These are phyloP conservation scores for Gaultheria prostrata DNA, from an alignment of 148 eudicot species.

Conservation along the genomic window DNA sequence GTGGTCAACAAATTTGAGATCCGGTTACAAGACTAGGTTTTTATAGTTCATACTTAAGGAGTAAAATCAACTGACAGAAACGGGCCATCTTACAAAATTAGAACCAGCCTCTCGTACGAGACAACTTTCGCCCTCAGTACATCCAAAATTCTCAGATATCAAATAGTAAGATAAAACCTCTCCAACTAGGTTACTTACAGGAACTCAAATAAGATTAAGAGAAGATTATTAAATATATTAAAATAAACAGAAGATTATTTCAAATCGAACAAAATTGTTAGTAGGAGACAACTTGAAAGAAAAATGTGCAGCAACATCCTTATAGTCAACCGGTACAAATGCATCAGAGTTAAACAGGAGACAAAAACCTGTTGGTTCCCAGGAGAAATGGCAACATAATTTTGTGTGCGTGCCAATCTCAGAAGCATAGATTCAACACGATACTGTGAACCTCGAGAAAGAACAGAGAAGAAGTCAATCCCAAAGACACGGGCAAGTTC, in stretches of 20 bases:
- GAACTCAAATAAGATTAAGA: not conserved
- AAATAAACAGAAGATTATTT: not conserved
- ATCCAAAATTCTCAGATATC: not conserved
- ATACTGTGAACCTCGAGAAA: constrained; percentile 97
- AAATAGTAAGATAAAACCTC: not conserved
- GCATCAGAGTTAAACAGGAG: constrained; percentile 6
- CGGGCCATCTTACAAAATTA: not conserved
- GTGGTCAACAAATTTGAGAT: not conserved
- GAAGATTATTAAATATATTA: not conserved
- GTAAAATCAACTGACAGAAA: not conserved
- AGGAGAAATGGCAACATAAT: constrained; percentile 89
- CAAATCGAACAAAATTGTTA: not conserved
- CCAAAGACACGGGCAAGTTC: constrained; percentile 98
- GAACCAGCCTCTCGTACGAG: not conserved
- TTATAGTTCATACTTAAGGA: not conserved
- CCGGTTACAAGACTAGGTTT: not conserved
- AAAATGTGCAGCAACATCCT: not conserved
- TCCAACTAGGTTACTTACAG: not conserved
- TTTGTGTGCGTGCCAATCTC: constrained; percentile 86
- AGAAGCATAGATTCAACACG: constrained; percentile 98
- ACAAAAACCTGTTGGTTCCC: constrained; percentile 64
- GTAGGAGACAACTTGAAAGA: not conserved
- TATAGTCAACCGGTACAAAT: not conserved
- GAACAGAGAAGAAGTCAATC: constrained; percentile 92
- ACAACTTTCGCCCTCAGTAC: not conserved